Evolutionary conservation across 768 basidiomycete species (phyloP), one percentile per base, ranked within the genome.

Genomic region (Boletus rubescentipes): DNA sequence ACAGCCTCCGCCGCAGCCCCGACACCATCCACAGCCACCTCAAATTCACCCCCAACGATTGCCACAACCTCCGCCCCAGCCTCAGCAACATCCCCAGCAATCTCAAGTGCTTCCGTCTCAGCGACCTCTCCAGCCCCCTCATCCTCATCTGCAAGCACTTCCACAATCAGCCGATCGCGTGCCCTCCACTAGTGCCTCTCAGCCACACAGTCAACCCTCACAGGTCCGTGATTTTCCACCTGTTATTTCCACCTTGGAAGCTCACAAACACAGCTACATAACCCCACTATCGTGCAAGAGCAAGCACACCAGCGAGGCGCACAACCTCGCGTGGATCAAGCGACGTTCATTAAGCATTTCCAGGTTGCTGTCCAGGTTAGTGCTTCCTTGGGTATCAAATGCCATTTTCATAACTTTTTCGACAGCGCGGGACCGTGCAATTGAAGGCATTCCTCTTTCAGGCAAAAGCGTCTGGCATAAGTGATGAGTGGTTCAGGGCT

Each of bases 311-410:
- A 49, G 26, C 49, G 20, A 8, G 39, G 9, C 1, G 16, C 40
- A 34, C 49, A 46, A 15, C 23, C 20, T 26, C 34, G 9, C 16
- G 15, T 16, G 11, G 55, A 58, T 43, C 57, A 57, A 45, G 63
- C 55, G 12, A 50, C 16, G 15, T 70, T 70, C 23, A 45, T 59
- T 26, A 55, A 51, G 18, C 38, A 37, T 26, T 72, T 70, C 31
- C 70, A 65, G 35, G 18, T 7, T 1, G 62, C 58, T 14, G 45
- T 59, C 9, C 49, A 58, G 39, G 68, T 70, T 46, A 5, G 68
- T 57, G 14, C 35, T 44, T 46, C 26, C 9, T 52, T 54, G 11
- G 20, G 42, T 39, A 15, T 42, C 37, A n/a, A n/a, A n/a, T 10
- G 1, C 15, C 37, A 40, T 51, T 31, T 49, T 61, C 35, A 65